Evolutionary conservation across 1,284 basidiomycete genomes (phyloP).

Genomic region (Ganoderma boninense): DNA sequence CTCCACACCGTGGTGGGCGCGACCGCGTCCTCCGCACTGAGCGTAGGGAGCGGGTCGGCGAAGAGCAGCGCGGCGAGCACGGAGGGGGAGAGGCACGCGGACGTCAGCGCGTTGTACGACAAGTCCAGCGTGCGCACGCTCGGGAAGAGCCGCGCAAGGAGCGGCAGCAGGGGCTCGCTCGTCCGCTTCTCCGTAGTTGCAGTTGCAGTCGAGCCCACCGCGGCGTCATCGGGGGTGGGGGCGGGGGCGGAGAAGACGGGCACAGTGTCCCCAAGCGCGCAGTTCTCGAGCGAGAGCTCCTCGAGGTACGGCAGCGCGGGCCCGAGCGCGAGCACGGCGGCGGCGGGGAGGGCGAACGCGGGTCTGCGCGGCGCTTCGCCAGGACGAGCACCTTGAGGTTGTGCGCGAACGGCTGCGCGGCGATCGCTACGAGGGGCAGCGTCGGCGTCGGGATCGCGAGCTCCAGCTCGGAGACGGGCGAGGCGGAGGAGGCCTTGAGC

Average conservation of each 20-base stretch:
- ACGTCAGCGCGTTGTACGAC: conserved; percentile 75
- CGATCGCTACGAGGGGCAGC: conserved; percentile 69
- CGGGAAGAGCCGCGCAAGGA: conserved; percentile 73
- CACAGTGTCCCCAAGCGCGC: conserved; percentile 67
- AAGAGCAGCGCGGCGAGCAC: conserved; percentile 60
- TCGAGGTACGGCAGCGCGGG: conserved; percentile 68
- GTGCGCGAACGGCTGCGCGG: conserved; percentile 65
- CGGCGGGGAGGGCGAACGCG: conserved; percentile 61
- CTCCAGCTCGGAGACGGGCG: conserved; percentile 43
- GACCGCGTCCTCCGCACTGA: conserved; percentile 7
- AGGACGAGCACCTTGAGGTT: conserved; percentile 69
- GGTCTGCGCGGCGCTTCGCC: conserved; percentile 71
- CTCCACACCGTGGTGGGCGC: conserved; percentile 39
- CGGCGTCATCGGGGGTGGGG: conserved; percentile 30
- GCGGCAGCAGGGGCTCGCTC: conserved; percentile 61
- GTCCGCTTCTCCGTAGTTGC: conserved; percentile 41
- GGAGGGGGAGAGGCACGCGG: conserved; percentile 55
- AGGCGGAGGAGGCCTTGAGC: conserved; percentile 20
- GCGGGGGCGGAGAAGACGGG: conserved; percentile 46
- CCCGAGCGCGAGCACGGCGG: conserved; percentile 29
- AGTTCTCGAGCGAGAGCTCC: conserved; percentile 76
- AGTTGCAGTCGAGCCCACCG: conserved; percentile 31
- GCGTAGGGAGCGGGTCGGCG: conserved; percentile 25
- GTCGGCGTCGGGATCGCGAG: conserved; percentile 71
- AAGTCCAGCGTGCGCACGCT: conserved; percentile 71